Evolutionary conservation across 805 yeast species (phyloP).

Genomic region (Wickerhamiella slavikovae): DNA sequence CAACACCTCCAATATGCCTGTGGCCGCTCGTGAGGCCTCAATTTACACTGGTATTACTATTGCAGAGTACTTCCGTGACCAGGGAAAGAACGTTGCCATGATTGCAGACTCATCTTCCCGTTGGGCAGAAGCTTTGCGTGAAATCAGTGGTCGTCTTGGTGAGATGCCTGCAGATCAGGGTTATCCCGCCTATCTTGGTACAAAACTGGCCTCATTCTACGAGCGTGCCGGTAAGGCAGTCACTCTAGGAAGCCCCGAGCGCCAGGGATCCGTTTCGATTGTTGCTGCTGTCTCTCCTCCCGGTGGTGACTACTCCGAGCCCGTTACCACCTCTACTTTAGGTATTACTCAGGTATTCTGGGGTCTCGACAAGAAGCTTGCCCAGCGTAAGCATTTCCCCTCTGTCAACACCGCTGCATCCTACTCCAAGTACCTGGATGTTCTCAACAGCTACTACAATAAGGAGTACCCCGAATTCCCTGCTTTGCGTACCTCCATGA

Average conservation of each 20-base stretch:
- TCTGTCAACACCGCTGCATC: conserved; percentile 92
- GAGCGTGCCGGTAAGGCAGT: conserved; percentile 98
- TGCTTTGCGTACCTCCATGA: conserved; percentile 68
- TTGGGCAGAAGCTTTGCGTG: conserved; percentile 99
- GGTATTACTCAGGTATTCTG: conserved; percentile 99
- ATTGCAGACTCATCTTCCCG: conserved; percentile 99
- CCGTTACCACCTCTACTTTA: conserved; percentile 92
- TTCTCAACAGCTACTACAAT: conserved; percentile 71
- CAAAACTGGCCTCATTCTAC: conserved; percentile 94
- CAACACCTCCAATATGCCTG: conserved; percentile 98
- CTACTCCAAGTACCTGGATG: conserved; percentile 87
- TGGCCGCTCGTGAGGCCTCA: conserved; percentile 99
- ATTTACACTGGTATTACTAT: conserved; percentile 97
- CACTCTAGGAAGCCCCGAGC: conserved; percentile 89
- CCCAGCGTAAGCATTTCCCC: conserved; percentile 99
- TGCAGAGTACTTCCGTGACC: conserved; percentile 99
- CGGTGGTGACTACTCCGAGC: conserved; percentile 99
- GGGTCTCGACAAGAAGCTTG: conserved; percentile 98
- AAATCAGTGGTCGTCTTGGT: conserved; percentile 98
- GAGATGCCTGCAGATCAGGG: conserved; percentile 99
- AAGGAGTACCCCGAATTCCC: conserved; percentile 81
- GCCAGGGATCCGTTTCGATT: conserved; percentile 96
- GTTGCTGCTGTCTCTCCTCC: conserved; percentile 99
- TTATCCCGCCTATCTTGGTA: conserved; percentile 99
- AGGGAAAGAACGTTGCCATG: conserved; percentile 97